Conservation (phyloP, 371 early-diverging fungal genomes). For the Apophysomyces sp. region DNA sequence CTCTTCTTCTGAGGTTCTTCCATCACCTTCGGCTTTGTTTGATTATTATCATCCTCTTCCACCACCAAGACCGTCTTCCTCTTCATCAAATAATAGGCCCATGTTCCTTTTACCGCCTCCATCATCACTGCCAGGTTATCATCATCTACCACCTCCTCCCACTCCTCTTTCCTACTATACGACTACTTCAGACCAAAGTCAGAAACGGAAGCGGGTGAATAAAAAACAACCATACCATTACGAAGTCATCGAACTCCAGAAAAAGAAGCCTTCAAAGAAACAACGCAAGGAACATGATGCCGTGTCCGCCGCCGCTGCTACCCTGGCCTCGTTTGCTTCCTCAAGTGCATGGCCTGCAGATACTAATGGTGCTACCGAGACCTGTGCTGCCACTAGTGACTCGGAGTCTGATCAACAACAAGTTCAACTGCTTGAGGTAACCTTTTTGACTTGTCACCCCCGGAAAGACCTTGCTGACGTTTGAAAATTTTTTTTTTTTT, state of each 20-base stretch:
- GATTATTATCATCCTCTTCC: constrained; percentile 7
- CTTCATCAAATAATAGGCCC: constrained; percentile 13
- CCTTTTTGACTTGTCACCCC: background rate
- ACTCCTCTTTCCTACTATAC: constrained; percentile 3
- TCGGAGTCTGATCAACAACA: constrained; percentile 42
- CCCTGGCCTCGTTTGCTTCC: constrained; percentile 43
- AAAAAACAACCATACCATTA: constrained; percentile 22
- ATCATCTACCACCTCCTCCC: constrained; percentile 16
- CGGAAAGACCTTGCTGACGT: constrained; percentile 10
- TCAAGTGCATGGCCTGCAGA: constrained; percentile 15
- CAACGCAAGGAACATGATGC: constrained; percentile 29
- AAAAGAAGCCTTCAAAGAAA: constrained; percentile 15
- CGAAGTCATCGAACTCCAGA: constrained; percentile 29
- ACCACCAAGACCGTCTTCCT: too few species aligned
- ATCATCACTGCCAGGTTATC: constrained; percentile 36
- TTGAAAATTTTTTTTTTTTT: constrained; percentile 10
- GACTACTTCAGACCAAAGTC: constrained; percentile 10
- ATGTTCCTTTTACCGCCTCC: constrained; percentile 43
- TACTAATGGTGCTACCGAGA: constrained; percentile 16
- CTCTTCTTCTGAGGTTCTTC: background rate
- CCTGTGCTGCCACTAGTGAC: constrained; percentile 30
- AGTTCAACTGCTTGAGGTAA: constrained; percentile 49
- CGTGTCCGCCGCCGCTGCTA: constrained; percentile 43
- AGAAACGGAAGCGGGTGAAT: constrained; percentile 5
- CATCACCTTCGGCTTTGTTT: constrained; percentile 13